Percentiles rank a stretch among this genome's conserved stretches.
phyloP scores from a whole-genome alignment of 2,329 filamentous ascomycete species.

The Tolypocladium cylindrosporum region DNA sequence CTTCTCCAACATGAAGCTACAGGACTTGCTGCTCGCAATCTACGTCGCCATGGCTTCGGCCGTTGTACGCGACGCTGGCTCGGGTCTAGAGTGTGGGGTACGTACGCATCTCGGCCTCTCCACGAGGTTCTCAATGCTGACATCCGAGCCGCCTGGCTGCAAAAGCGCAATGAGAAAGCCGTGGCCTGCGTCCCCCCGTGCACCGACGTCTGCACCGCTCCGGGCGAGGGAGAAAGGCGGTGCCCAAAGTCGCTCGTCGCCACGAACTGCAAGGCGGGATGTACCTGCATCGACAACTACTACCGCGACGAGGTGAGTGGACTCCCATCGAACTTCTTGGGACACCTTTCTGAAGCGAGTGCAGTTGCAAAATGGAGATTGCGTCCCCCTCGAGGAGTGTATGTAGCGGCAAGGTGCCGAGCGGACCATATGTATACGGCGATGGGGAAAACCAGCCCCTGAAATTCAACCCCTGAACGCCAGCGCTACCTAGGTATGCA shows the following conservation, averaged over 20 bases:
- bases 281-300: background rate
- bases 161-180: background rate
- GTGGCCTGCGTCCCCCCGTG: background rate
- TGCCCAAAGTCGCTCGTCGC: background rate
- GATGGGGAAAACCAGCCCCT: background rate
- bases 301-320: background rate
- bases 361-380: background rate
- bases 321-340: background rate
- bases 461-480: background rate
- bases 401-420: background rate
- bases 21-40: background rate
- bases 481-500: background rate
- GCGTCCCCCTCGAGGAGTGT: background rate
- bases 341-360: background rate
- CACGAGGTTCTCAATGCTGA: background rate
- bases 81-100: background rate
- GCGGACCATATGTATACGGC: background rate
- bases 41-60: background rate
- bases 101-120: background rate
- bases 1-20: background rate
- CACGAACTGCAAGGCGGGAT: background rate
- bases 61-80: background rate
- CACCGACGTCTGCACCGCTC: background rate
- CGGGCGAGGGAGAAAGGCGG: background rate
- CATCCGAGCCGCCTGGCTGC: background rate